A percentile compares a stretch with the other conserved stretches of the same genome.
Evolutionary conservation across 345 rosid genomes (phyloP).

Genomic region (Linum usitatissimum): DNA sequence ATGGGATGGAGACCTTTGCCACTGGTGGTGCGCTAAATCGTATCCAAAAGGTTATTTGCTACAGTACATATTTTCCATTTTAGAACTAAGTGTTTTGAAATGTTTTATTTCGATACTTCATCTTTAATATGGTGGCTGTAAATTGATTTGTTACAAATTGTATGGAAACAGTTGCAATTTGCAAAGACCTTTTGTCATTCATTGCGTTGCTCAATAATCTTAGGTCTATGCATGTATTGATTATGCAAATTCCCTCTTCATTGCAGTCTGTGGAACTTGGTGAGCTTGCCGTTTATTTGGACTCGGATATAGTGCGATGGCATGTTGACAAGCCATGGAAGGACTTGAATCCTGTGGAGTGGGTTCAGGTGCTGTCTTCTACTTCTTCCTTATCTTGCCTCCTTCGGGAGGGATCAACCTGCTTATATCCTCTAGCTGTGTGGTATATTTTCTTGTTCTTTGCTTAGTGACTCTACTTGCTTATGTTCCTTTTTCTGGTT

Average conservation of each 20-base stretch:
- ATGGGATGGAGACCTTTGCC: slow-evolving; percentile 82
- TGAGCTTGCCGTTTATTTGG: slow-evolving; percentile 84
- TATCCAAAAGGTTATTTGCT: slow-evolving; percentile 62
- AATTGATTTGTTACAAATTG: too few relatives aligned
- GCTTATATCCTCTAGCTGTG: not conserved
- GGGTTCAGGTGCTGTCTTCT: slow-evolving; percentile 61
- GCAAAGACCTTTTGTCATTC: too few relatives aligned
- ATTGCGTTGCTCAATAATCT: too few relatives aligned
- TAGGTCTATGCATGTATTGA: slow-evolving; percentile 1
- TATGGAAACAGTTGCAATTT: too few relatives aligned
- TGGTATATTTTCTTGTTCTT: slow-evolving; percentile 10
- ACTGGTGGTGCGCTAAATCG: slow-evolving; percentile 64
- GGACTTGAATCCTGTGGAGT: slow-evolving; percentile 75
- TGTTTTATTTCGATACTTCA: too few relatives aligned
- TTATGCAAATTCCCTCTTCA: slow-evolving; percentile 7
- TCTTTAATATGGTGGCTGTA: too few relatives aligned
- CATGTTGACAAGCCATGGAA: slow-evolving; percentile 71
- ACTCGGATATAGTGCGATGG: slow-evolving; percentile 88
- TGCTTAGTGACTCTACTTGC: slow-evolving; percentile 5
- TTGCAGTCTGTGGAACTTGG: slow-evolving; percentile 84
- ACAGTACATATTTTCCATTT: not conserved
- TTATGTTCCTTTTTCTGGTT: not conserved
- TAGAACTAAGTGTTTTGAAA: too few relatives aligned
- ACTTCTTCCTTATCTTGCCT: not conserved
- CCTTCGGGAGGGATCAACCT: not conserved